Base-by-base conservation (phyloP, 345 rosid genomes). In the Salix purpurea region DNA sequence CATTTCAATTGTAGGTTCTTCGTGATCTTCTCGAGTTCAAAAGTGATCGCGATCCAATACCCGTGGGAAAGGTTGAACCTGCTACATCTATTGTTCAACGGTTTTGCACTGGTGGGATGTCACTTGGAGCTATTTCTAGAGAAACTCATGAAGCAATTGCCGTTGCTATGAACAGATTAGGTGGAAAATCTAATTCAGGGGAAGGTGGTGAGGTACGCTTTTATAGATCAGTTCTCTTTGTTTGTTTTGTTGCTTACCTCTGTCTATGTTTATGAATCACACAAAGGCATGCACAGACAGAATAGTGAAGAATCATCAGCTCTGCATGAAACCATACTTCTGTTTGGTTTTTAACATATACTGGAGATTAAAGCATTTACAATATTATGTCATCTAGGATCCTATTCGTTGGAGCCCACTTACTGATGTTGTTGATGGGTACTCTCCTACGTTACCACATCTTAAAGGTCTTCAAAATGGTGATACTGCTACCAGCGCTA, bases 111-210 rank as follows among this genome's bases (percentile, higher is more conserved):
- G 99, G 99, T 71, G 99, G 98, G 73, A 96, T 96, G 98, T 93
- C 99, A 13, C 98, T 96, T 46, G 99, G 99, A 78, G 99, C 99
- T 76, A 96, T 96, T 73, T 96, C 99, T 73, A 92, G 99, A 86
- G 99, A 96, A 83, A 96, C 99, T 82, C 99, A 96, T 78, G 99
- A 96, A 87, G 98, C 98, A 26, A 96, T 96, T 86, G 98, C 98
- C 83, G 87, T 93, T 86, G 99, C 98, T 52, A 96, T 93, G 99
- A 96, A 96, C 79, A 93, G 98, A 80, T 36, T 96, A 74, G 92
- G 97, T 83, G 99, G 99, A 16, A 96, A 89, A 85, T 96, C 98
- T 66, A 96, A 96, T 87, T 93, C 99, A 2, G 98, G 98, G 73
- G 99, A 96, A 91, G 99, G 99, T 76, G 99, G 99, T 65, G 99